These are phyloP conservation scores for Albizia julibrissin DNA, from an alignment of 306 rosid species.

Conservation along the genomic window DNA sequence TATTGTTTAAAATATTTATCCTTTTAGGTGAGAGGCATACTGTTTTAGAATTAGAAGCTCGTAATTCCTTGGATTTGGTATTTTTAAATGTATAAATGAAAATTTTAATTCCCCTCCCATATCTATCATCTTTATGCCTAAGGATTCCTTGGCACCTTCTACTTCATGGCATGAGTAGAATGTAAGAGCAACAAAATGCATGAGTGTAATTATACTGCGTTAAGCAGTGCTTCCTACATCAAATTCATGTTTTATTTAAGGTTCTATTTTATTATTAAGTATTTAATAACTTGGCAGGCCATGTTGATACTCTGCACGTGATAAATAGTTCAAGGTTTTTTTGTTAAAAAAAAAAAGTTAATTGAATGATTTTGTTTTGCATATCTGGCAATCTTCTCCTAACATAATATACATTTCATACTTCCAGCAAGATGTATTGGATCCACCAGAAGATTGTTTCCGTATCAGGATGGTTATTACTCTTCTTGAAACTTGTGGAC, in stretches of 20 bases:
- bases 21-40: neutral
- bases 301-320: neutral
- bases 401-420: conserved; percentile 36
- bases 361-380: conserved; percentile 11
- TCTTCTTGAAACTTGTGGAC: conserved; percentile 97
- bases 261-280: neutral
- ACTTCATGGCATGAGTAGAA: conserved; percentile 1
- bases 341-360: neutral
- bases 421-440: conserved; percentile 81
- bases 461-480: conserved; percentile 94
- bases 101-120: neutral
- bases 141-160: neutral
- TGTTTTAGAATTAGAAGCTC: neutral
- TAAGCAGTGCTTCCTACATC: neutral
- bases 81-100: neutral
- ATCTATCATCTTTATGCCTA: neutral
- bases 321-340: neutral
- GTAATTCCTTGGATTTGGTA: conserved; percentile 6
- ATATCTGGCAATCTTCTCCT: conserved; percentile 30
- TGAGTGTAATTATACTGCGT: neutral
- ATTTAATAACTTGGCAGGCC: neutral
- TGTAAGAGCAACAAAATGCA: neutral
- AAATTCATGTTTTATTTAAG: neutral
- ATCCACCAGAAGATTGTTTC: conserved; percentile 97
- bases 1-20: conserved; percentile 2